Evolutionary conservation across 1,139 yeast genomes (phyloP).

Genomic region (Suhomyces coccinellae): DNA sequence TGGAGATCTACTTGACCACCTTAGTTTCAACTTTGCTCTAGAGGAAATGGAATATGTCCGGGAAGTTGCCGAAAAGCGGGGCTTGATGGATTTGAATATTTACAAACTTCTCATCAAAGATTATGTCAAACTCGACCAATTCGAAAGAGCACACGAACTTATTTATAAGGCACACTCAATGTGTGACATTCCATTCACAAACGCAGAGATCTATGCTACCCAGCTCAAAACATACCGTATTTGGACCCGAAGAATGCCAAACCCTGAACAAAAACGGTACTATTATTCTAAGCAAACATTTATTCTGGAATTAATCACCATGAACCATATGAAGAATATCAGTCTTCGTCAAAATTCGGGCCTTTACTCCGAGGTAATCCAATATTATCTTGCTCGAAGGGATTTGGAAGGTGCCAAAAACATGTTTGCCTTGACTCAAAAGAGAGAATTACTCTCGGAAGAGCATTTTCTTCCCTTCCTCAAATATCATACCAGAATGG

Average conservation of each 20-base stretch:
- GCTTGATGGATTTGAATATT: constrained; percentile 15
- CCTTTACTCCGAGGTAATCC: constrained; percentile 30
- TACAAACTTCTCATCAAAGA: constrained; percentile 24
- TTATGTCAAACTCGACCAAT: constrained; percentile 34
- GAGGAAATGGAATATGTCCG: constrained; percentile 25
- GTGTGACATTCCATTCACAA: constrained; percentile 32
- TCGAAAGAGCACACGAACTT: constrained; percentile 33
- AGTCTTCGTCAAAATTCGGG: constrained; percentile 12
- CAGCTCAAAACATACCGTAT: constrained; percentile 35
- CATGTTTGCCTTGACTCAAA: constrained; percentile 18
- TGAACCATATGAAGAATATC: constrained; percentile 7
- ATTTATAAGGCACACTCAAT: constrained; percentile 31
- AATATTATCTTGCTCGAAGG: constrained; percentile 20
- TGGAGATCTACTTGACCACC: constrained; percentile 21
- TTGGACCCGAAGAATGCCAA: constrained; percentile 25
- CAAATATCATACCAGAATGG: constrained; percentile 22
- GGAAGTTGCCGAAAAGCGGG: constrained; percentile 21
- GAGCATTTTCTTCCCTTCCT: constrained; percentile 34
- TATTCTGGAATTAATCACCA: constrained; percentile 12
- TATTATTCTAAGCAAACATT: constrained; percentile 11
- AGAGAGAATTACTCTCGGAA: constrained; percentile 22
- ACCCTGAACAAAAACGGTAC: constrained; percentile 4
- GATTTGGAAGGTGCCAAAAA: constrained; percentile 20
- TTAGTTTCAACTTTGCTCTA: constrained; percentile 26
- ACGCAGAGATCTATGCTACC: constrained; percentile 27